Percentiles rank a stretch among this genome's conserved stretches.
Conservation (phyloP, 768 basidiomycete species). For the Boletus bicolor region DNA sequence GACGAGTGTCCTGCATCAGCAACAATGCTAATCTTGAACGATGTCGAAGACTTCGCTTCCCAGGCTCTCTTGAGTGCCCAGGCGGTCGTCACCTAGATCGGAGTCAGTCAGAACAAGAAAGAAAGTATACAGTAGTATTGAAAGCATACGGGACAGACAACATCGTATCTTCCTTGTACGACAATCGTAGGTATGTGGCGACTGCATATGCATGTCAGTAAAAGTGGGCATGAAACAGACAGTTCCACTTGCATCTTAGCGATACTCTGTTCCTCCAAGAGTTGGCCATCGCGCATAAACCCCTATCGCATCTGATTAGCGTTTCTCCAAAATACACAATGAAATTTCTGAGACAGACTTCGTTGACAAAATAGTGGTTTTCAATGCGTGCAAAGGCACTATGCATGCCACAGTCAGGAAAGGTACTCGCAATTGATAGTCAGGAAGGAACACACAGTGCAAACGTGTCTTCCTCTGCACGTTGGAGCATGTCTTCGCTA, state of each 20-base stretch:
- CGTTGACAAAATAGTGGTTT: constrained; percentile 88
- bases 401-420: constrained; percentile 1
- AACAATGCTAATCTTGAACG: constrained; percentile 55
- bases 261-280: constrained; percentile 78
- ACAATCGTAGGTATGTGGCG: constrained; percentile 84
- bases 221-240: not conserved
- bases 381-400: constrained; percentile 88
- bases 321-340: not conserved
- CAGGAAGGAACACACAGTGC: constrained; percentile 53
- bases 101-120: not conserved
- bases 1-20: constrained; percentile 88
- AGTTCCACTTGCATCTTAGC: constrained; percentile 70
- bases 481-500: constrained; percentile 63
- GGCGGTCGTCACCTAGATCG: constrained; percentile 69
- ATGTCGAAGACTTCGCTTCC: constrained; percentile 58
- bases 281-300: constrained; percentile 85
- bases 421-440: constrained; percentile 1
- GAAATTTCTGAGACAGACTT: constrained; percentile 38
- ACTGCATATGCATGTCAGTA: constrained; percentile 37
- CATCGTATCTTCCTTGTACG: constrained; percentile 86
- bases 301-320: constrained; percentile 43
- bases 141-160: constrained; percentile 73
- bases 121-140: not conserved
- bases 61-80: constrained; percentile 77
- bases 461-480: constrained; percentile 70